Base-by-base conservation (phyloP, 2,329 filamentous ascomycete species). In the Aspergillus candidus region DNA sequence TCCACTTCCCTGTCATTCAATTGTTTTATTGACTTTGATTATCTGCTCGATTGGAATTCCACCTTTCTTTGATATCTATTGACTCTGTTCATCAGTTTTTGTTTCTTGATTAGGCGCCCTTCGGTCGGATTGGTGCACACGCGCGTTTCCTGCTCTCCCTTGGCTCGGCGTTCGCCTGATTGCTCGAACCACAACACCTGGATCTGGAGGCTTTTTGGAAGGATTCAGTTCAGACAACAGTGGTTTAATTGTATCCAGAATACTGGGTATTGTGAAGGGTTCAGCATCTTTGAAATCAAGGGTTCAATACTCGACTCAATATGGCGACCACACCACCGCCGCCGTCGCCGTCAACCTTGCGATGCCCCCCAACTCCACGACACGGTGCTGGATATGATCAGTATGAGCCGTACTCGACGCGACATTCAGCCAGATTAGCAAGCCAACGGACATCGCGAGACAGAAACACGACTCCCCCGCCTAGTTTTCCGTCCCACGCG, bases 271-370 rank as follows among this genome's bases (percentile, higher is more conserved):
- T 39, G n/a, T 30, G 37, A 27, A 32, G 22, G 37, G 17, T 30
- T 15, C 18, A 39, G 18, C 13, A 30, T 14, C 15, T 22, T 12
- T 12, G 37, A 17, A 13, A n/a, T 15, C 8, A 8, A 30, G 32
- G 27, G 22, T 31, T 27, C 27, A n/a, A 14, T 30, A 39, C 36
- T 15, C 17, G 27, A 44, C n/a, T 22, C 48, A 60, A 44, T 40
- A 72, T 72, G 69, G 65, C 69, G 41, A 65, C 69, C 32, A 73
- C 71, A 54, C 71, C 71, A 43, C 71, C 71, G n/a, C 61, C 65
- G 31, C 61, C 62, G 31, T 60, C 62, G 30, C 61, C 62, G 32
- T 60, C 62, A 30, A 54, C 51, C 18, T 51, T 69, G 42, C 57
- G 65, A n/a, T 66, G 66, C 38, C 72, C 72, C 35, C 58, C 61